phyloP scores from a whole-genome alignment of 108 stramenopile species.

The Nitzschia sp. region DNA sequence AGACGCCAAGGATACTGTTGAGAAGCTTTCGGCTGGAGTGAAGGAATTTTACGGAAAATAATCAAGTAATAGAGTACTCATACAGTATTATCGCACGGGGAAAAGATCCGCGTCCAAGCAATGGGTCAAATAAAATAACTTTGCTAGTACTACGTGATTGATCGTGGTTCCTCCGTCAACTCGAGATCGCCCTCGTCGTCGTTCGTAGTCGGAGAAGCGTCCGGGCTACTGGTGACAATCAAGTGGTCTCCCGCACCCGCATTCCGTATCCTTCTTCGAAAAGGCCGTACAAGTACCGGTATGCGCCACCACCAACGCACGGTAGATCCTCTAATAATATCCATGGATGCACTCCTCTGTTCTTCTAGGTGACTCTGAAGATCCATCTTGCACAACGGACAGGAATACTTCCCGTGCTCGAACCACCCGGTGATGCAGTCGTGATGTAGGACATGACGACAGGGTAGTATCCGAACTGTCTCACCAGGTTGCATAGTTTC shows the following conservation, averaged over 20 bases:
- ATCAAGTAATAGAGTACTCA: not conserved
- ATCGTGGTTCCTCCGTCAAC: constrained; percentile 1
- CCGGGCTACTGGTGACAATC: not conserved
- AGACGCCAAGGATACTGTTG: constrained; percentile 94
- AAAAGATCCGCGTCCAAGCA: too few relatives aligned
- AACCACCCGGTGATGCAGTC: constrained; percentile 14
- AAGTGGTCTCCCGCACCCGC: not conserved
- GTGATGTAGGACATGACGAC: constrained; percentile 7
- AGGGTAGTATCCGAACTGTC: constrained; percentile 9
- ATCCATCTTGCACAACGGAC: constrained; percentile 15
- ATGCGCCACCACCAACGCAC: not conserved
- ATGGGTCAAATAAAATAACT: too few relatives aligned
- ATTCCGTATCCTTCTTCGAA: constrained; percentile 8
- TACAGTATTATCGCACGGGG: too few relatives aligned
- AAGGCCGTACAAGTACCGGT: not conserved
- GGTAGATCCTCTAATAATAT: not conserved
- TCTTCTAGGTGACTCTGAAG: constrained; percentile 6
- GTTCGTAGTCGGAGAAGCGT: not conserved
- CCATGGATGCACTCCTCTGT: not conserved
- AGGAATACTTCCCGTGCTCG: not conserved
- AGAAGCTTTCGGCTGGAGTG: constrained; percentile 82
- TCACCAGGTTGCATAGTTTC: constrained; percentile 6
- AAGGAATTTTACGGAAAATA: constrained; percentile 60
- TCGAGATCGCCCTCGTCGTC: constrained; percentile 1
- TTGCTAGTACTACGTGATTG: not conserved